Percentiles rank a stretch among this genome's conserved stretches.
These are phyloP conservation scores for Dalbergia oliveri DNA, from an alignment of 306 rosid species.

Conservation along the genomic window DNA sequence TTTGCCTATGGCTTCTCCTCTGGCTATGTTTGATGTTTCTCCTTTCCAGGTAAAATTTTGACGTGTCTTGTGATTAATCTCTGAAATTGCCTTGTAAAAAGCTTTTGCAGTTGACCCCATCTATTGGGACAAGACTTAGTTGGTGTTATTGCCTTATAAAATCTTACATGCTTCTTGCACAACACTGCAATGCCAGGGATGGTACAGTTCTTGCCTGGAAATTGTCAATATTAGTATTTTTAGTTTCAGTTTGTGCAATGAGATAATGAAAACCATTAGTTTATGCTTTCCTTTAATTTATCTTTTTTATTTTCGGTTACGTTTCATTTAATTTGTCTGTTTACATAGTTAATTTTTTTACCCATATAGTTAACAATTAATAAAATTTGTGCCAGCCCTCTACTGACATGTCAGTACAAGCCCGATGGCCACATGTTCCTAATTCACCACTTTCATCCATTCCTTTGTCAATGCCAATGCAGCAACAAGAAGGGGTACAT, in stretches of 20 bases:
- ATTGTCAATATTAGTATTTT: slow-evolving; percentile 2
- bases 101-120: too few relatives aligned
- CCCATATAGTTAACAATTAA: slow-evolving; percentile 21
- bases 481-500: slow-evolving; percentile 68
- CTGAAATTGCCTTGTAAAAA: background rate
- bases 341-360: slow-evolving; percentile 2
- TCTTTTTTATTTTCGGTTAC: too few relatives aligned
- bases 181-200: slow-evolving; percentile 3
- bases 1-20: slow-evolving; percentile 87
- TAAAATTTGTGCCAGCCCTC: slow-evolving; percentile 70
- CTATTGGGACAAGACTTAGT: too few relatives aligned
- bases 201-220: slow-evolving; percentile 15
- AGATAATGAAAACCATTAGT: background rate
- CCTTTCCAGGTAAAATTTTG: slow-evolving; percentile 83
- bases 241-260: background rate
- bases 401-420: slow-evolving; percentile 80
- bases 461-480: slow-evolving; percentile 78
- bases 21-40: slow-evolving; percentile 94
- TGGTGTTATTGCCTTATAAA: background rate
- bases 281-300: background rate
- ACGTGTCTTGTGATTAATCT: slow-evolving; percentile 27
- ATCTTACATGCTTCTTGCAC: slow-evolving; percentile 13
- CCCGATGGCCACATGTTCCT: slow-evolving; percentile 84
- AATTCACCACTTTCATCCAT: slow-evolving; percentile 68
- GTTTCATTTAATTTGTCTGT: background rate